Percentiles rank a stretch among this genome's conserved stretches.
These are phyloP conservation scores for Papilionanthe hybrid DNA, from an alignment of 116 monocot genomes.

Conservation along the genomic window DNA sequence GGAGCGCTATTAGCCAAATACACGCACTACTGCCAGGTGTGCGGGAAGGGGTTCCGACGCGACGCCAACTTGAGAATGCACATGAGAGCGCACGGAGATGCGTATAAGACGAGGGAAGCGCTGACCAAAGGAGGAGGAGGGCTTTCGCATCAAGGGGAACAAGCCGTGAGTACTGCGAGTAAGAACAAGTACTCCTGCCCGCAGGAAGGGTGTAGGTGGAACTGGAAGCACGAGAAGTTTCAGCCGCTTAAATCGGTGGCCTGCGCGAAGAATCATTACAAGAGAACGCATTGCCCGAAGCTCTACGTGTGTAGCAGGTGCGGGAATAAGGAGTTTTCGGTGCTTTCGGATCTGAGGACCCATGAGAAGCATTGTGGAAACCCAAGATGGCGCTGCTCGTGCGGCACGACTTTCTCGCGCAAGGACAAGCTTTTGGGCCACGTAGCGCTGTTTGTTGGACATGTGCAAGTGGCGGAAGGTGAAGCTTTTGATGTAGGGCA, in stretches of 20 bases:
- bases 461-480: conserved; percentile 18
- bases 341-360: conserved; percentile 68
- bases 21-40: conserved; percentile 43
- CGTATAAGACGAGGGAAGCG: conserved; percentile 64
- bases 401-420: conserved; percentile 68
- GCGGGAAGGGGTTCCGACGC: conserved; percentile 61
- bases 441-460: conserved; percentile 45
- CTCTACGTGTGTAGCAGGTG: conserved; percentile 71
- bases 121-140: conserved; percentile 22
- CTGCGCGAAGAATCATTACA: conserved; percentile 86
- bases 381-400: conserved; percentile 57
- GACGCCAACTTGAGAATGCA: conserved; percentile 66
- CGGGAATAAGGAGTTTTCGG: conserved; percentile 62
- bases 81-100: conserved; percentile 55
- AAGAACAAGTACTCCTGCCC: conserved; percentile 27
- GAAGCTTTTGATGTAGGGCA: neutral
- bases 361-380: conserved; percentile 87
- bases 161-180: neutral
- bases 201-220: conserved; percentile 74
- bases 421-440: conserved; percentile 78
- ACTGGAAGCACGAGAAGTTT: conserved; percentile 62
- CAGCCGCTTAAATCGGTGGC: conserved; percentile 71
- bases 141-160: too few species aligned
- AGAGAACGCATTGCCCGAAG: conserved; percentile 81
- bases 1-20: conserved; percentile 35